phyloP scores from a whole-genome alignment of 2,329 filamentous ascomycete genomes.

The Exutisphaerella laricina region DNA sequence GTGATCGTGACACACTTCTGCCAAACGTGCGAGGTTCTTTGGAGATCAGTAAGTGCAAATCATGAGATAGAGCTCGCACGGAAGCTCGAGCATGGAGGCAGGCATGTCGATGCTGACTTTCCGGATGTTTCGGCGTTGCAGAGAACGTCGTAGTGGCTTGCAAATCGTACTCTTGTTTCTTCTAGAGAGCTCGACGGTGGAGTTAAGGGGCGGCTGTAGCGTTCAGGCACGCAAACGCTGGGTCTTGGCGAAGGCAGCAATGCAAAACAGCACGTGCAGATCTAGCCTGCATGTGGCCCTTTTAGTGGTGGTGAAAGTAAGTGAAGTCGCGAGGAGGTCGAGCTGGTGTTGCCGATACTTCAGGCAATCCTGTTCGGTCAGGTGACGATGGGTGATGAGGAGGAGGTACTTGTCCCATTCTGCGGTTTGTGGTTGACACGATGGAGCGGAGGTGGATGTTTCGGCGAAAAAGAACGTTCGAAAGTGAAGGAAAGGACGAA shows the following conservation, averaged over 20 bases:
- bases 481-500: no score
- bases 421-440: no score
- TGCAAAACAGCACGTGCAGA: neutral
- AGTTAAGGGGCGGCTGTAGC: neutral
- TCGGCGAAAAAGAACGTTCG: no score
- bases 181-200: no score
- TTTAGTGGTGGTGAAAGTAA: no score
- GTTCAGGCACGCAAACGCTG: neutral
- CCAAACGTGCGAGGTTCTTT: conserved; percentile 14
- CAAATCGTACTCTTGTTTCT: no score
- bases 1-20: conserved; percentile 15
- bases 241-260: neutral
- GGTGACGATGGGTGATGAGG: no score
- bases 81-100: conserved; percentile 17
- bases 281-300: neutral
- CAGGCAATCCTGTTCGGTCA: no score
- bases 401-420: no score
- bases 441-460: neutral
- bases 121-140: neutral
- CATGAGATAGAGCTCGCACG: conserved; percentile 22
- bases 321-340: no score
- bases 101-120: conserved; percentile 2
- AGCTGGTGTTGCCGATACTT: no score
- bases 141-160: neutral
- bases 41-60: conserved; percentile 16